Percentiles rank a stretch among this genome's conserved stretches.
phyloP scores from a whole-genome alignment of 2,329 filamentous ascomycete genomes.

The Chrysoporthe cubensis region DNA sequence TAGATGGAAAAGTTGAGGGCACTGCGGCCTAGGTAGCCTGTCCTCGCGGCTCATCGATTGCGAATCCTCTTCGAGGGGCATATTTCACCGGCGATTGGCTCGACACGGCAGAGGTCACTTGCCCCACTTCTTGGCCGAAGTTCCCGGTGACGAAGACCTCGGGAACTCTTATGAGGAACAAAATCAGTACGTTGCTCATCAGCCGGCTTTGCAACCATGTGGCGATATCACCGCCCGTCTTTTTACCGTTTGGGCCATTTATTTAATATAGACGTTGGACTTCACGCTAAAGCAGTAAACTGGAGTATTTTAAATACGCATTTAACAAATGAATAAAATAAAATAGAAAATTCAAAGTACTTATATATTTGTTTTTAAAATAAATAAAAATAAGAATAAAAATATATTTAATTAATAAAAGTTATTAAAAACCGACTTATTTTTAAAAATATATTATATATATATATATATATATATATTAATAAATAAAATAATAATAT shows the following conservation, averaged over 20 bases:
- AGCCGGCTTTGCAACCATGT: not conserved
- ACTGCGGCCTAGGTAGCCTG: slow-evolving; percentile 16
- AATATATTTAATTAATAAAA: too few relatives aligned
- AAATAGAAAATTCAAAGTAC: too few relatives aligned
- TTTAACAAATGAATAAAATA: too few relatives aligned
- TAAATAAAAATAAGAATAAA: too few relatives aligned
- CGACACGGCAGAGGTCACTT: not conserved
- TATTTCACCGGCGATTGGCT: not conserved
- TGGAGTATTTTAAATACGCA: too few relatives aligned
- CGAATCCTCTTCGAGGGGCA: not conserved
- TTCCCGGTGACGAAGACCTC: not conserved
- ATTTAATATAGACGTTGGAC: too few relatives aligned
- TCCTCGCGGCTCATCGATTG: not conserved
- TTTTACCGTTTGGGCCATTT: not conserved
- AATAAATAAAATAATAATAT: too few relatives aligned
- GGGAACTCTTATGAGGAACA: not conserved
- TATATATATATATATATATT: too few relatives aligned
- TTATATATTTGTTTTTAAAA: too few relatives aligned
- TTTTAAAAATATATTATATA: too few relatives aligned
- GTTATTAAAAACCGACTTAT: too few relatives aligned
- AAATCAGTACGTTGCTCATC: not conserved
- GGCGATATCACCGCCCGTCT: not conserved
- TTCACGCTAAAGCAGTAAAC: too few relatives aligned
- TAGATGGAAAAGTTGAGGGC: slow-evolving; percentile 48
- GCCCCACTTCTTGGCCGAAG: not conserved